Percentiles rank a stretch among this genome's conserved stretches.
Conservation (phyloP, 2,329 filamentous ascomycete species). For the Coniochaeta sp. region DNA sequence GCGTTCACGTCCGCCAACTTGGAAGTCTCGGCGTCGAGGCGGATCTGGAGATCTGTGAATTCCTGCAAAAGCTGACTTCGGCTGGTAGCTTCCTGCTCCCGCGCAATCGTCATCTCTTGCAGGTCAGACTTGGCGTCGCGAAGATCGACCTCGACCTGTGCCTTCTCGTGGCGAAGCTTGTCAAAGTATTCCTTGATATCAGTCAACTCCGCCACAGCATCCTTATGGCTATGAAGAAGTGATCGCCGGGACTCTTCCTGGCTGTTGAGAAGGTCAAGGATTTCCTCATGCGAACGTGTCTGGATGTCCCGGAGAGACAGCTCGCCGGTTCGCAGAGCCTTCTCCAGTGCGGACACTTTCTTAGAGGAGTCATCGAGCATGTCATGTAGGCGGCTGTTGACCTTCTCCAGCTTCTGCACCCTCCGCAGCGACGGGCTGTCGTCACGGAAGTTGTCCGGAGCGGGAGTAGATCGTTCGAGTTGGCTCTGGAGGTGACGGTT, state of each 20-base stretch:
- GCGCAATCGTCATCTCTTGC: conserved; percentile 67
- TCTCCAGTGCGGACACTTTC: conserved; percentile 85
- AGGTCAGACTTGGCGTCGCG: conserved; percentile 79
- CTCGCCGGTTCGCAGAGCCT: conserved; percentile 78
- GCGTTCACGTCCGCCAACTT: conserved; percentile 77
- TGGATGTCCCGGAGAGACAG: conserved; percentile 86
- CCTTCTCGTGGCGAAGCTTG: conserved; percentile 74
- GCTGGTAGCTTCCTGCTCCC: conserved; percentile 83
- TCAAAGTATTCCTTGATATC: conserved; percentile 86
- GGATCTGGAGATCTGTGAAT: conserved; percentile 88
- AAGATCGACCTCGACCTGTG: conserved; percentile 75
- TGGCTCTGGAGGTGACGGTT: conserved; percentile 89
- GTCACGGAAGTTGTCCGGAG: conserved; percentile 55
- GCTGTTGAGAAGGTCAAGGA: conserved; percentile 85
- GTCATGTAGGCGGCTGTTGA: conserved; percentile 85
- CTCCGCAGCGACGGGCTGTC: conserved; percentile 74
- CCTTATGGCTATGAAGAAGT: conserved; percentile 77
- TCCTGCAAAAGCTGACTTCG: conserved; percentile 85
- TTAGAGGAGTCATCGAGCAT: conserved; percentile 90
- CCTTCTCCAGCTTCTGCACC: conserved; percentile 85
- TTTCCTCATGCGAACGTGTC: conserved; percentile 87
- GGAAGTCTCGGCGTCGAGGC: conserved; percentile 81
- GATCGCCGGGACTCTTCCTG: conserved; percentile 84
- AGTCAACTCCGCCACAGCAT: conserved; percentile 74
- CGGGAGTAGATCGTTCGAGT: conserved; percentile 61